Evolutionary conservation across 2,329 filamentous ascomycete species (phyloP).

Genomic region (Cordyceps tenuipes): DNA sequence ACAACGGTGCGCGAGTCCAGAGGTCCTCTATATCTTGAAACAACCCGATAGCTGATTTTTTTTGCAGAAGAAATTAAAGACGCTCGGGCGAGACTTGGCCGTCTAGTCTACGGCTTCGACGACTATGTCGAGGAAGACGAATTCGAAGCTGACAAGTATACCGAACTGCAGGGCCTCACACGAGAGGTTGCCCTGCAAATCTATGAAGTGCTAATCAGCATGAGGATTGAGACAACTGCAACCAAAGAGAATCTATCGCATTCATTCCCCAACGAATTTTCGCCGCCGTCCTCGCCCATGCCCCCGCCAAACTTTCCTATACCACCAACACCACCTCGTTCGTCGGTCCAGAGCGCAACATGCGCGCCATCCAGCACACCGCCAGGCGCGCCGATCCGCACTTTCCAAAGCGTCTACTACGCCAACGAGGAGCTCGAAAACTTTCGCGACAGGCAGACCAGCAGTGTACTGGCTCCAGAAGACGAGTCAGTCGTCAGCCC

Average conservation of each 20-base stretch:
- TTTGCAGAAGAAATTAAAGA: slow-evolving; percentile 40
- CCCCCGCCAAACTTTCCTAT: slow-evolving; percentile 9
- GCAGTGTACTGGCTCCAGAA: slow-evolving; percentile 1
- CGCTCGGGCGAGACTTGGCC: slow-evolving; percentile 38
- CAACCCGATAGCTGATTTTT: background rate
- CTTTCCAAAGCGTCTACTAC: slow-evolving; percentile 4
- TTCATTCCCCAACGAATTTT: slow-evolving; percentile 19
- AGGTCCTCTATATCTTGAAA: background rate
- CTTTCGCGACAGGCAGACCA: slow-evolving; percentile 8
- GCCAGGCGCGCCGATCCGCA: background rate
- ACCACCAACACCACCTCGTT: slow-evolving; percentile 9
- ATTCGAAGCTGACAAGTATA: slow-evolving; percentile 43
- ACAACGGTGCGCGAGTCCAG: slow-evolving; percentile 37
- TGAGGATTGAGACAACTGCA: slow-evolving; percentile 38
- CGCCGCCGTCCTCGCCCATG: slow-evolving; percentile 7
- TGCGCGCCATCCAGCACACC: background rate
- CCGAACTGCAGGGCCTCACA: slow-evolving; percentile 38
- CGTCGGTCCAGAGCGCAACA: slow-evolving; percentile 1
- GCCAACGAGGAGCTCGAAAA: slow-evolving; percentile 8
- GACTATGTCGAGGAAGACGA: slow-evolving; percentile 41
- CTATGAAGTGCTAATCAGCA: slow-evolving; percentile 42
- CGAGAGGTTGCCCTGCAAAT: slow-evolving; percentile 41
- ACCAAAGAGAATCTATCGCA: slow-evolving; percentile 18
- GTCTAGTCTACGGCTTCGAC: slow-evolving; percentile 49
- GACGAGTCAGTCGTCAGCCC: background rate